These are phyloP conservation scores for Syncephalastrum monosporum DNA, from an alignment of 371 early-diverging fungal genomes.

Conservation along the genomic window DNA sequence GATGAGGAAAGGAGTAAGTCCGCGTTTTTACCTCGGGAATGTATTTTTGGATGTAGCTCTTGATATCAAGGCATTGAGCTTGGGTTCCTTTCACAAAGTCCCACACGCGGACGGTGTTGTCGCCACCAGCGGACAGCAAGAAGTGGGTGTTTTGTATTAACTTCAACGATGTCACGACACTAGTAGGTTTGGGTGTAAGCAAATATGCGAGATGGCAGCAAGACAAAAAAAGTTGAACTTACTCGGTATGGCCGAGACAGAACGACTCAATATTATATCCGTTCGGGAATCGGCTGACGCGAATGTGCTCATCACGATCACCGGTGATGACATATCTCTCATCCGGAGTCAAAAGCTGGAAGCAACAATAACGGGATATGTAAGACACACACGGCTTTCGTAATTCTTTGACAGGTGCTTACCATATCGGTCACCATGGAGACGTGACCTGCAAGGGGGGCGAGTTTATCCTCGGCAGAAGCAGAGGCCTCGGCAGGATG, in stretches of 20 bases:
- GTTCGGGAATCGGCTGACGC: slow-evolving; percentile 87
- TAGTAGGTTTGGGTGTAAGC: slow-evolving; percentile 15
- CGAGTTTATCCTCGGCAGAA: slow-evolving; percentile 41
- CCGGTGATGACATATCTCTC: slow-evolving; percentile 79
- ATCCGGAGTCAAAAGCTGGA: slow-evolving; percentile 50
- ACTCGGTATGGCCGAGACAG: slow-evolving; percentile 92
- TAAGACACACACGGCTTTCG: background rate
- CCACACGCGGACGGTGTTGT: slow-evolving; percentile 81
- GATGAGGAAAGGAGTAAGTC: background rate
- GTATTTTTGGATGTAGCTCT: slow-evolving; percentile 43
- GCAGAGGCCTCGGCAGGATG: slow-evolving; percentile 28
- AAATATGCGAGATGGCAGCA: background rate
- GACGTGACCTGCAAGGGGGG: slow-evolving; percentile 89
- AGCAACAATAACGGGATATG: background rate
- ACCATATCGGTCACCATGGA: slow-evolving; percentile 91
- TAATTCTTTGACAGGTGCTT: slow-evolving; percentile 7
- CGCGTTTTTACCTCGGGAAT: slow-evolving; percentile 28
- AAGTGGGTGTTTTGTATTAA: slow-evolving; percentile 45
- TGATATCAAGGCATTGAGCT: slow-evolving; percentile 41
- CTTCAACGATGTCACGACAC: slow-evolving; percentile 67
- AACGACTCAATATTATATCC: slow-evolving; percentile 86
- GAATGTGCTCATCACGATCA: slow-evolving; percentile 96
- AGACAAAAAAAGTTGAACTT: slow-evolving; percentile 13
- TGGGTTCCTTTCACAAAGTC: slow-evolving; percentile 53
- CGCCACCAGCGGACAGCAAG: slow-evolving; percentile 88